Base-by-base conservation (phyloP, 192 early-diverging fungal genomes). In the Backusella tuberculispora region DNA sequence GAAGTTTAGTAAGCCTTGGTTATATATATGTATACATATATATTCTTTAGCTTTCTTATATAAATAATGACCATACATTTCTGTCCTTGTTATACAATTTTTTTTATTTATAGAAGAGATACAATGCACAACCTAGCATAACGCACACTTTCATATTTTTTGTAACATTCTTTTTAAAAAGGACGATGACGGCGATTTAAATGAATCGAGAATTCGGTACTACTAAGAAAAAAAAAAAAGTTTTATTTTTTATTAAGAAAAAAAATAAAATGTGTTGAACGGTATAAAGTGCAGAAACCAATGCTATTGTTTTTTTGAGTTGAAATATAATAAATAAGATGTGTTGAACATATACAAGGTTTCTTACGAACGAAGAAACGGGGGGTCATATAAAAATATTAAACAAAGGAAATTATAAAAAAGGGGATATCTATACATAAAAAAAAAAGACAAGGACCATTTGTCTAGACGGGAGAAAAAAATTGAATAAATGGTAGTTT, bases 401-500 rank as follows among this genome's bases (percentile, higher is more conserved):
- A 29, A 48, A 74, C n/a, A 65, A 38, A 21, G 24, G 43, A 46
- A 47, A 47, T 44, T 34, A 26, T 42, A 64, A 74, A 14, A 29
- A 46, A 41, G 38, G 24, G 19, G 24, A 66, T 19, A 74, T 42
- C 48, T 45, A 75, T 24, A 50, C 47, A 75, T 42, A 75, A 9
- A 66, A 63, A 42, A 44, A 41, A 68, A 56, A 68, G 14, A 37
- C 5, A 42, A 38, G 5, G 50, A 34, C 29, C 29, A 34, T 60
- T 21, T 60, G 53, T 60, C 53, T 8, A 60, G 53, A 9, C 6
- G n/a, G 26, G 24, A 60, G 21, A 12, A 24, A 26, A 26, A 13
- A 12, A 24, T 26, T 60, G 53, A 19, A 24, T 60, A 60, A 29
- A 24, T 24, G 21, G 10, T 26, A 24, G 21, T 9, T 26, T 26